Evolutionary conservation across 768 basidiomycete species (phyloP), one percentile per base, ranked within the genome.

Genomic region (Sarcodon aspratus): DNA sequence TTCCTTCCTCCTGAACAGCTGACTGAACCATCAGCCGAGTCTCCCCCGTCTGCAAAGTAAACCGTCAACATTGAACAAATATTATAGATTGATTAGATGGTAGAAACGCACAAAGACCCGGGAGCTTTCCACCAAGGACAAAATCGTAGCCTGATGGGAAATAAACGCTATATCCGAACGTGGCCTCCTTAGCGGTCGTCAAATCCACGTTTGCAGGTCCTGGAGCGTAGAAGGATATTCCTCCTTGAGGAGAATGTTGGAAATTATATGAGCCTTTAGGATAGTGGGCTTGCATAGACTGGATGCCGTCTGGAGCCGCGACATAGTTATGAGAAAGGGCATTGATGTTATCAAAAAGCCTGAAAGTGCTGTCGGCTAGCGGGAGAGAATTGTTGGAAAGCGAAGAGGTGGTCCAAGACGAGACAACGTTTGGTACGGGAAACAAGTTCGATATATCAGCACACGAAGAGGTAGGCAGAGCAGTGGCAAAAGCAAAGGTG

Each of bases 211-310:
- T 56, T 33, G 53, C 32, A 6, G 78, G 76, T 2, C 82, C 84
- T 37, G 74, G 72, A 40, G 82, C 73, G 61, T 87, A 86, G 72
- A 86, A 83, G 15, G 80, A 82, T 59, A 84, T 65, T n/a, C 83
- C 83, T 48, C 81, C 80, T 46, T 64, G 66, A 11, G 73, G 73
- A 15, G 58, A 42, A 52, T 70, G 64, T 10, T 61, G 59, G 56
- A 73, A 75, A 11, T 68, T 77, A 63, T 72, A 79, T 43, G 79
- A 80, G 32, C 80, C 80, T 58, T 73, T 45, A 33, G 59, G 55
- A 54, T 57, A 62, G 53, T 46, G 40, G 3, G 57, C 60, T 49
- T 58, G 50, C 54, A 62, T 56, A 1, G 61, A 57, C 18, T 48
- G 37, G 48, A 58, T 53, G 47, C 53, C 58, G 17, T 59, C 59